Conservation (phyloP, 495 filamentous ascomycete genomes). For the Hypoxylon rickii region DNA sequence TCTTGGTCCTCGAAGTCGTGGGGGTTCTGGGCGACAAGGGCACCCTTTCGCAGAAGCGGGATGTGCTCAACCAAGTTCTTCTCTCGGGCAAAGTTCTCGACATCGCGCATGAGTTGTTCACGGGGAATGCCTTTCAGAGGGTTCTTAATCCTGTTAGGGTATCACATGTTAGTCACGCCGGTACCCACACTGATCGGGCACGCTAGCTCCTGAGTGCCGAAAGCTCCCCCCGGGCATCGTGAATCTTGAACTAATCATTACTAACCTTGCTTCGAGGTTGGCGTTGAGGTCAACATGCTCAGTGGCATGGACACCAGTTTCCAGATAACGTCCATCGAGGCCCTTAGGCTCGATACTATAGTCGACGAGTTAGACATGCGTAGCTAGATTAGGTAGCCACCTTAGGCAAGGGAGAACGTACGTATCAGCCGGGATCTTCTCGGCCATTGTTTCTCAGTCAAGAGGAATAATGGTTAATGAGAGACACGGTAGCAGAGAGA, state of each 20-base stretch:
- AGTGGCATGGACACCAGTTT: constrained; percentile 37
- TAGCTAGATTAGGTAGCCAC: not conserved
- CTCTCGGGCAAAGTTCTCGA: constrained; percentile 58
- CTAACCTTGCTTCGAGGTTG: constrained; percentile 53
- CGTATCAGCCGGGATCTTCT: constrained; percentile 18
- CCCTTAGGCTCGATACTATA: constrained; percentile 40
- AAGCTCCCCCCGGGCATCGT: not conserved
- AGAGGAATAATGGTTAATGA: not conserved
- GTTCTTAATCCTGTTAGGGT: constrained; percentile 54
- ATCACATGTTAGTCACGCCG: constrained; percentile 16
- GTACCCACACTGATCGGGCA: not conserved
- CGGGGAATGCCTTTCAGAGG: constrained; percentile 61
- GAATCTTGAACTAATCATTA: not conserved
- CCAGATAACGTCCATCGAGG: constrained; percentile 39
- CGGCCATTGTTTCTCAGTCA: constrained; percentile 15
- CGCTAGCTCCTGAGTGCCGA: not conserved
- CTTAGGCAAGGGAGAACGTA: constrained; percentile 4
- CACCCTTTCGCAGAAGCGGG: constrained; percentile 60
- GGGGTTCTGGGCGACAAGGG: constrained; percentile 69
- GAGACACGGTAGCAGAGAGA: not conserved
- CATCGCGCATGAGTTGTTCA: constrained; percentile 56
- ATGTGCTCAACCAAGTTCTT: constrained; percentile 56
- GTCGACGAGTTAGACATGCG: constrained; percentile 13
- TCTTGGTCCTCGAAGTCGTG: constrained; percentile 53
- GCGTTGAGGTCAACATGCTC: constrained; percentile 50